phyloP scores from a whole-genome alignment of 495 filamentous ascomycete species.

The Hamigera avellanea region DNA sequence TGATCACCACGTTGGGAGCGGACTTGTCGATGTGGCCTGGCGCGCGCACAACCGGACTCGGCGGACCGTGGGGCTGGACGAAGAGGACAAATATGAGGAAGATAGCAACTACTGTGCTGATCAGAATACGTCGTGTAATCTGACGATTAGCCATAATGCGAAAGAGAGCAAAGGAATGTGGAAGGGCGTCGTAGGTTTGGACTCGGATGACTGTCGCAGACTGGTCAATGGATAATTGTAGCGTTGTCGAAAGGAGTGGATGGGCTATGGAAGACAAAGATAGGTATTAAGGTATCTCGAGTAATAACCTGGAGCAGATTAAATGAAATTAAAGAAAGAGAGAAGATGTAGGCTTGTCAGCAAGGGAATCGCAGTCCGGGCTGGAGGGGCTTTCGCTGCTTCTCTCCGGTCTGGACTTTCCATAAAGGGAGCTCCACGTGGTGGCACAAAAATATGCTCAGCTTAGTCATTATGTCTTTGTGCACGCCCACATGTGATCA shows the following conservation, averaged over 20 bases:
- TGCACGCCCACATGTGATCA: too few relatives aligned
- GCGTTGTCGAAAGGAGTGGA: not conserved
- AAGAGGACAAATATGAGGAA: conserved; percentile 31
- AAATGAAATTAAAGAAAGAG: too few relatives aligned
- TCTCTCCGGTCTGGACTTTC: too few relatives aligned
- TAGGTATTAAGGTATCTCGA: too few relatives aligned
- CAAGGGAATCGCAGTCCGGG: too few relatives aligned
- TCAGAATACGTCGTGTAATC: conserved; percentile 27
- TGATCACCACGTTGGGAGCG: conserved; percentile 10
- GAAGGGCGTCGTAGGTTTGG: conserved; percentile 1
- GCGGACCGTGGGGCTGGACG: conserved; percentile 27
- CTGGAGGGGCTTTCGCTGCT: too few relatives aligned
- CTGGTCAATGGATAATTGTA: not conserved
- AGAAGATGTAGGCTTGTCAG: too few relatives aligned
- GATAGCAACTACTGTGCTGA: conserved; percentile 22
- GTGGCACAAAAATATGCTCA: not conserved
- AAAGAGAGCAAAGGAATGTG: conserved; percentile 2
- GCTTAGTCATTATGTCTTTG: conserved; percentile 1
- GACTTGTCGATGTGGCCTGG: conserved; percentile 30
- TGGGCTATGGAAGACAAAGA: not conserved
- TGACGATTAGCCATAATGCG: conserved; percentile 30
- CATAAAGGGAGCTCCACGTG: not conserved
- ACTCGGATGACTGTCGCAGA: not conserved
- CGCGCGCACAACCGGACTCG: conserved; percentile 30
- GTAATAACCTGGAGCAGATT: too few relatives aligned